Conservation (phyloP, 169 alveolate species). For the Pseudocohnilembus persalinus region DNA sequence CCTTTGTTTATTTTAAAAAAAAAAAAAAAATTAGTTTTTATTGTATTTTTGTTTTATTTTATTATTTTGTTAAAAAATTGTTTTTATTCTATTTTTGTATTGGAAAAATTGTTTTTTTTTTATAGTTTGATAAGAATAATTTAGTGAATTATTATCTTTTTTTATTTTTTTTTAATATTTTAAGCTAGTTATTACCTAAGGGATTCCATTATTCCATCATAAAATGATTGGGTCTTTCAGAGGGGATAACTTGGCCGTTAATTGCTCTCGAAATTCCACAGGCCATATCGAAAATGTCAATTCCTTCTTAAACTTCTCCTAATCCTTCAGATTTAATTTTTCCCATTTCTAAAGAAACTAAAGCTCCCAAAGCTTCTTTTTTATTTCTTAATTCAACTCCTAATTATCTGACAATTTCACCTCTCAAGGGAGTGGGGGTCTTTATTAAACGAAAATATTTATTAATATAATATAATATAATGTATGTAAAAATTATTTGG, state of each 20-base stretch:
- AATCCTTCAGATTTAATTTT: conserved; percentile 79
- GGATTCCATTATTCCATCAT: conserved; percentile 86
- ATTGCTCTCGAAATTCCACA: conserved; percentile 74
- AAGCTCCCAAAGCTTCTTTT: conserved; percentile 68
- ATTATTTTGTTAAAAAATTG: too few species aligned
- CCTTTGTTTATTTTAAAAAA: conserved; percentile 34
- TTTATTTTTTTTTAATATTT: too few species aligned
- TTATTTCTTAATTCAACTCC: conserved; percentile 74
- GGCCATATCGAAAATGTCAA: conserved; percentile 83
- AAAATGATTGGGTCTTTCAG: conserved; percentile 82
- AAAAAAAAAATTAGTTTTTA: neutral
- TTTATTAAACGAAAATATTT: neutral
- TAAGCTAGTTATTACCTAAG: conserved; percentile 19
- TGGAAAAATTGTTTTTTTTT: too few species aligned
- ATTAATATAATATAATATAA: neutral
- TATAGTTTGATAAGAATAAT: too few species aligned
- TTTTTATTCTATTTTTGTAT: too few species aligned
- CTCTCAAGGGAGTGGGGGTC: conserved; percentile 81
- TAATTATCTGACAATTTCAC: conserved; percentile 80
- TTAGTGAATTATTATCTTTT: too few species aligned
- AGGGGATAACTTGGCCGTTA: conserved; percentile 77
- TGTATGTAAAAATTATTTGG: neutral
- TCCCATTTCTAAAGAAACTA: conserved; percentile 80
- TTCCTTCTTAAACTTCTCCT: conserved; percentile 82
- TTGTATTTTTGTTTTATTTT: too few species aligned